Evolutionary conservation across 2,329 filamentous ascomycete species (phyloP).

Genomic region (Sphaceloma murrayae): DNA sequence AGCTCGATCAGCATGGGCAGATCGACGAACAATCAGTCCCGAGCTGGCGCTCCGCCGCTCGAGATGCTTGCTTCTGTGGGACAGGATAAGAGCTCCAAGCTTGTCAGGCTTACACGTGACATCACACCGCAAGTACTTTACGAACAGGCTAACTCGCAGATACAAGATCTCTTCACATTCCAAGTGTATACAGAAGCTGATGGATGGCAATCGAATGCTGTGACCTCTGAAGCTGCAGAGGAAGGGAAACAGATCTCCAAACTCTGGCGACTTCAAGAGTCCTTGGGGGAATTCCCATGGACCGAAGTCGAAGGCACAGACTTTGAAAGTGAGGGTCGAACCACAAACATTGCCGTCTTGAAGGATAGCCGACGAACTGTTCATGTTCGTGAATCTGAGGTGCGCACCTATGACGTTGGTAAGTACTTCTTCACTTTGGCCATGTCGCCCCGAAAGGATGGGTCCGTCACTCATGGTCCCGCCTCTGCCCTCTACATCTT

Average conservation of each 20-base stretch:
- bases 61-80: constrained; percentile 52
- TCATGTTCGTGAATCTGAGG: constrained; percentile 76
- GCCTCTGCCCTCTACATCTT: too few relatives aligned
- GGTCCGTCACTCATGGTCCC: too few relatives aligned
- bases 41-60: constrained; percentile 25
- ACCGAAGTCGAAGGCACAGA: constrained; percentile 64
- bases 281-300: constrained; percentile 50
- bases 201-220: constrained; percentile 66
- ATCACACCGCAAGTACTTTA: constrained; percentile 65
- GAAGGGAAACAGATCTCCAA: constrained; percentile 65
- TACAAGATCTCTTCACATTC: constrained; percentile 73
- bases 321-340: constrained; percentile 82
- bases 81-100: constrained; percentile 53
- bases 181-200: constrained; percentile 23
- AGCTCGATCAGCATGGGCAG: constrained; percentile 63
- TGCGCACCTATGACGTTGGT: constrained; percentile 86
- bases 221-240: constrained; percentile 61
- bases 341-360: constrained; percentile 79
- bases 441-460: neutral
- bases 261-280: constrained; percentile 50
- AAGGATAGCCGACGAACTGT: constrained; percentile 72
- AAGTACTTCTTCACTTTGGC: constrained; percentile 32
- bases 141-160: constrained; percentile 61
- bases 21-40: constrained; percentile 25
- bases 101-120: constrained; percentile 68